A percentile compares a stretch with the other conserved stretches of the same genome.
These are phyloP conservation scores for Talaromyces atroroseus DNA, from an alignment of 2,329 filamentous ascomycete genomes.

Conservation along the genomic window DNA sequence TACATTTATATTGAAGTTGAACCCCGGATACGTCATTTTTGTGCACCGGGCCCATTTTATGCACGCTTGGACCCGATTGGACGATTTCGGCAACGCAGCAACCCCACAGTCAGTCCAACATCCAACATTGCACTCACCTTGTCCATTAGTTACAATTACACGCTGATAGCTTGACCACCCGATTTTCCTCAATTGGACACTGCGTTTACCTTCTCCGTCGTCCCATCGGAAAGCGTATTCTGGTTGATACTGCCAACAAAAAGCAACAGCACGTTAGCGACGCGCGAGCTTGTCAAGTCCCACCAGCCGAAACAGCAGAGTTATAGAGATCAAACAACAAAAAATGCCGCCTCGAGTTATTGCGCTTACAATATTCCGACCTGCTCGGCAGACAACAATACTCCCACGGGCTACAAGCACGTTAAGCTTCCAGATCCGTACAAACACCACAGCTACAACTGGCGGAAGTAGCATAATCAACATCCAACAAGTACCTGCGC, in stretches of 20 bases:
- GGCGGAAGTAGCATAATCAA: conserved; percentile 49
- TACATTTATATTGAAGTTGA: too few species aligned
- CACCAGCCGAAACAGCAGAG: background rate
- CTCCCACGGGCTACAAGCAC: background rate
- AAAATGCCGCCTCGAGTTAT: conserved; percentile 28
- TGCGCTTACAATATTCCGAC: conserved; percentile 10
- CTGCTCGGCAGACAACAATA: background rate
- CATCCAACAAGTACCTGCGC: conserved; percentile 68
- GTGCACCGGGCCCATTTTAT: background rate
- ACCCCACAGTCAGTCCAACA: background rate
- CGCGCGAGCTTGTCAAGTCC: background rate
- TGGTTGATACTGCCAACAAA: background rate
- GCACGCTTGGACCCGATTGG: background rate
- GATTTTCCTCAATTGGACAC: background rate
- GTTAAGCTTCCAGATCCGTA: conserved; percentile 14
- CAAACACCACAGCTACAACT: conserved; percentile 27
- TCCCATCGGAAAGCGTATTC: background rate
- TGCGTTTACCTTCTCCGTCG: background rate
- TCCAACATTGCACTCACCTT: background rate
- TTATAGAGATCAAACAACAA: background rate
- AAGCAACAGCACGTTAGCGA: too few species aligned
- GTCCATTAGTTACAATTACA: background rate
- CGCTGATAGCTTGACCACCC: background rate
- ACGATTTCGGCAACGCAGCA: background rate
- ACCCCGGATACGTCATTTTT: background rate